A percentile compares a stretch with the other conserved stretches of the same genome.
Conservation (phyloP, 768 basidiomycete species). For the Phanerodontia chrysosporium region DNA sequence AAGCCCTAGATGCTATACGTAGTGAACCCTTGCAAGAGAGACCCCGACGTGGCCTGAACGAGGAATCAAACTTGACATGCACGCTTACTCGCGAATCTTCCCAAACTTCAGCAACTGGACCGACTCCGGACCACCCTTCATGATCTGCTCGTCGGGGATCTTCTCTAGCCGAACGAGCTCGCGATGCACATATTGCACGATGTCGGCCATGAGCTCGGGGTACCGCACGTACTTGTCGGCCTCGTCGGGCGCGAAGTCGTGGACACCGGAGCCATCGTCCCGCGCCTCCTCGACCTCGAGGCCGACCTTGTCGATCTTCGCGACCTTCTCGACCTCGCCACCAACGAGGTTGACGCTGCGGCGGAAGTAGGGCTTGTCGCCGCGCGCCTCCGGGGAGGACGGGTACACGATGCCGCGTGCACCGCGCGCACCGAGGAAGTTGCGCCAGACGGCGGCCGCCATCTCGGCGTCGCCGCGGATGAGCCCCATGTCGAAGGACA, state of each 20-base stretch:
- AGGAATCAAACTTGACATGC: neutral
- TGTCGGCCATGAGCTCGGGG: constrained; percentile 66
- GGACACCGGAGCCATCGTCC: constrained; percentile 70
- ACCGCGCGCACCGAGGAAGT: constrained; percentile 82
- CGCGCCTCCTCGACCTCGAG: constrained; percentile 52
- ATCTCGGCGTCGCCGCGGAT: constrained; percentile 76
- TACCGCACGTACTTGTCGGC: constrained; percentile 69
- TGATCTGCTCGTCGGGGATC: constrained; percentile 38
- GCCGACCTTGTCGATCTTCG: constrained; percentile 35
- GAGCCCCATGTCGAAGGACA: constrained; percentile 77
- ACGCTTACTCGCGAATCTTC: constrained; percentile 11
- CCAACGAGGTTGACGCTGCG: constrained; percentile 70
- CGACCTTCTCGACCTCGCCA: constrained; percentile 55
- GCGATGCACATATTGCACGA: constrained; percentile 65
- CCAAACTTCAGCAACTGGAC: constrained; percentile 31
- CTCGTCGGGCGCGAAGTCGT: constrained; percentile 59
- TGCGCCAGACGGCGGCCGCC: constrained; percentile 88
- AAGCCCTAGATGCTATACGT: neutral
- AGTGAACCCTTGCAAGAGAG: neutral
- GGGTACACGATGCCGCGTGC: constrained; percentile 57
- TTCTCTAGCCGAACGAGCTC: constrained; percentile 69
- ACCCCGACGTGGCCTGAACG: neutral
- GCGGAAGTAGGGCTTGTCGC: constrained; percentile 37
- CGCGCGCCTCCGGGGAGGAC: constrained; percentile 26
- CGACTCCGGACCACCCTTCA: constrained; percentile 31